A percentile compares a stretch with the other conserved stretches of the same genome.
Conservation (phyloP, 2,329 filamentous ascomycete genomes). For the Myriosclerotinia curreyana region DNA sequence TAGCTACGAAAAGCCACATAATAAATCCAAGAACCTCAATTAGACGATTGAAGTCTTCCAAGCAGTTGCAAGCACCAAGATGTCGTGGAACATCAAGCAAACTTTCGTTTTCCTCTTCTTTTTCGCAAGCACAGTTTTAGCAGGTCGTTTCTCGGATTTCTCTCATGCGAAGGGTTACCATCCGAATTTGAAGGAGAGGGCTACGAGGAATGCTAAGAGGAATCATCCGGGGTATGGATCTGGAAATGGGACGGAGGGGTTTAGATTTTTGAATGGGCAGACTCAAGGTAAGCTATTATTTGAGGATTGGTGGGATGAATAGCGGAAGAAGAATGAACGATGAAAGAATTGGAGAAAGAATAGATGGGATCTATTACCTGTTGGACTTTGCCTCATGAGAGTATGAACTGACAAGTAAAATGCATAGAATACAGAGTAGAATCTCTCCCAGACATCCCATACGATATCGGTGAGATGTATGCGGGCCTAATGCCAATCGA, state of each 20-base stretch:
- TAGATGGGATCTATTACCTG: not conserved
- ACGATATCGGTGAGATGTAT: constrained; percentile 34
- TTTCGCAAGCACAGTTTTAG: not conserved
- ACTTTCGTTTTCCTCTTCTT: not conserved
- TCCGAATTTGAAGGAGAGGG: constrained; percentile 3
- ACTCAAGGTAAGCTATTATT: not conserved
- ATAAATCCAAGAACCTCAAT: not conserved
- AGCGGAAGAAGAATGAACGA: not conserved
- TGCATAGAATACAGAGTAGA: constrained; percentile 30
- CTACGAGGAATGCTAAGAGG: not conserved
- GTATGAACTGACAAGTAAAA: not conserved
- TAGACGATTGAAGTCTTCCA: not conserved
- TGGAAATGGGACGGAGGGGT: not conserved
- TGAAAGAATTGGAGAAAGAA: not conserved
- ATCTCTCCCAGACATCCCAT: constrained; percentile 31
- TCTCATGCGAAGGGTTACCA: constrained; percentile 1
- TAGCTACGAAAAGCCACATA: not conserved
- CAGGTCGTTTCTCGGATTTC: constrained; percentile 8
- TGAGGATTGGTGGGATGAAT: not conserved
- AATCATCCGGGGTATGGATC: not conserved
- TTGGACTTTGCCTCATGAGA: too few relatives aligned
- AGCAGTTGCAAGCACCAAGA: not conserved
- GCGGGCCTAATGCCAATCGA: constrained; percentile 49
- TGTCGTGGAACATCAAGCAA: not conserved
- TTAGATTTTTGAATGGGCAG: not conserved